Evolutionary conservation across 1,139 yeast species (phyloP).

Genomic region (Hyphopichia khmerensis): DNA sequence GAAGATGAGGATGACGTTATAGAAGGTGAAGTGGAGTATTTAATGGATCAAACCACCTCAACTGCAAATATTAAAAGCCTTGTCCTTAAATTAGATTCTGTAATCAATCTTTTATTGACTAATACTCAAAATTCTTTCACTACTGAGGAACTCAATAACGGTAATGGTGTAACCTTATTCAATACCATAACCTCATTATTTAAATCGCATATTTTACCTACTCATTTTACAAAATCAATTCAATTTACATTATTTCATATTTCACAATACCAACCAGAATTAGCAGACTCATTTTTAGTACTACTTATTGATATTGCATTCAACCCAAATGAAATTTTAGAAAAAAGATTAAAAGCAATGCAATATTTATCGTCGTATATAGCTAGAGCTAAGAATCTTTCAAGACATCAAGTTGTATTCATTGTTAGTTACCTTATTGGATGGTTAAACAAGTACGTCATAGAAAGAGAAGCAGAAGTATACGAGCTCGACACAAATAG

Average conservation of each 20-base stretch:
- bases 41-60: conserved; percentile 39
- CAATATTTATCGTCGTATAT: conserved; percentile 90
- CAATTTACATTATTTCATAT: conserved; percentile 83
- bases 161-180: conserved; percentile 72
- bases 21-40: conserved; percentile 43
- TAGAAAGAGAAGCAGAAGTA: conserved; percentile 81
- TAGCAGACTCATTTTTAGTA: conserved; percentile 83
- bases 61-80: conserved; percentile 55
- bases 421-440: conserved; percentile 76
- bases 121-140: conserved; percentile 52
- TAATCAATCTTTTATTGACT: conserved; percentile 55
- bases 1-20: conserved; percentile 25
- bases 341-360: conserved; percentile 80
- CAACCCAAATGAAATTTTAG: conserved; percentile 61
- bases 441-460: conserved; percentile 80
- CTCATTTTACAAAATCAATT: conserved; percentile 87
- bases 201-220: conserved; percentile 80
- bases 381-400: conserved; percentile 78
- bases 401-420: conserved; percentile 71
- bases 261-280: conserved; percentile 78
- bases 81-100: conserved; percentile 67
- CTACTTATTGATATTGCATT: conserved; percentile 82
- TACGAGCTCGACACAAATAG: conserved; percentile 38
- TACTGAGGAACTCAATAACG: conserved; percentile 50
- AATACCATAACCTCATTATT: conserved; percentile 75